A percentile compares a stretch with the other conserved stretches of the same genome.
phyloP scores from a whole-genome alignment of 2,329 filamentous ascomycete genomes.

The Magnaporthales sp. region DNA sequence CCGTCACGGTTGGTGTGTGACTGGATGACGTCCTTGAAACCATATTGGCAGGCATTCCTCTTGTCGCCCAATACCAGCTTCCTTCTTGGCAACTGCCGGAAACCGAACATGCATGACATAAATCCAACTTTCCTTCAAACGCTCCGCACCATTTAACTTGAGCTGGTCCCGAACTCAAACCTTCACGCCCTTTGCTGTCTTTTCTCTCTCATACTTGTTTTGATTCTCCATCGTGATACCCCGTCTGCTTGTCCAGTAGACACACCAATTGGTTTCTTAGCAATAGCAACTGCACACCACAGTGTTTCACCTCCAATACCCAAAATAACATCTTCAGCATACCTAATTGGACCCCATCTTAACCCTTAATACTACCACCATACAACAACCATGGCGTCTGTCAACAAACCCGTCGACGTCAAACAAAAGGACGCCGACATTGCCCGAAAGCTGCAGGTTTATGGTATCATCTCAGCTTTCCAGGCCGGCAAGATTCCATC shows the following conservation, averaged over 20 bases:
- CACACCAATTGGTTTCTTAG: background rate
- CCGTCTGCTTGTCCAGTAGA: background rate
- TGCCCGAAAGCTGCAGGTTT: conserved; percentile 89
- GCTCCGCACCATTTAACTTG: background rate
- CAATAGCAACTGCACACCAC: background rate
- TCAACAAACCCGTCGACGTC: conserved; percentile 66
- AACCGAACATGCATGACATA: background rate
- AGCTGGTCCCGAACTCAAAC: background rate
- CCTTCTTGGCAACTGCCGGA: background rate
- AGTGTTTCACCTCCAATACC: background rate
- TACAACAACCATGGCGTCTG: conserved; percentile 19
- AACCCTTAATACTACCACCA: background rate
- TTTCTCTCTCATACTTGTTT: background rate
- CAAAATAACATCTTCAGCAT: background rate
- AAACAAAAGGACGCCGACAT: conserved; percentile 78
- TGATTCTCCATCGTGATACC: conserved; percentile 1
- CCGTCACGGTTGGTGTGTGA: background rate
- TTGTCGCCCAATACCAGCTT: background rate
- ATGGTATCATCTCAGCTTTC: conserved; percentile 83
- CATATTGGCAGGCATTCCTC: background rate
- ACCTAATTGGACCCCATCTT: background rate
- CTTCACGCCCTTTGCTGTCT: background rate
- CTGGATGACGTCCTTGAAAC: background rate
- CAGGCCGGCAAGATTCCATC: conserved; percentile 84
- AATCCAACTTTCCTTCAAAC: background rate